These are phyloP conservation scores for Clavispora phyllophila DNA, from an alignment of 805 yeast genomes.

Conservation along the genomic window DNA sequence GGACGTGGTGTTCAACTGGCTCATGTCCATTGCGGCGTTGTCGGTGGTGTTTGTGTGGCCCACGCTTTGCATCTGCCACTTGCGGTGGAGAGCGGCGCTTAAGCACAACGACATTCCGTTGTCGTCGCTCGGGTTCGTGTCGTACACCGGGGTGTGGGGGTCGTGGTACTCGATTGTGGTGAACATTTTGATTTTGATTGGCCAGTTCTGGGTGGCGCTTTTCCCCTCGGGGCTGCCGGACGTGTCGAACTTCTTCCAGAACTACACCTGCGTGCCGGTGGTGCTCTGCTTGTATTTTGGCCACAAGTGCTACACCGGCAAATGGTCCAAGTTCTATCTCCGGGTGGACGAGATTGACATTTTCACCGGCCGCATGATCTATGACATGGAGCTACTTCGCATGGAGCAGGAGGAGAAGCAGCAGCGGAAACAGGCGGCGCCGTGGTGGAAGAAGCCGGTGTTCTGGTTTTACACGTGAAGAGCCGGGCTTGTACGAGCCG, in stretches of 20 bases:
- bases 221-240: constrained; percentile 26
- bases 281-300: constrained; percentile 18
- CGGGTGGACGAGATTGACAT: constrained; percentile 20
- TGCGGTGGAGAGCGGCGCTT: constrained; percentile 27
- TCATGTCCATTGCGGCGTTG: constrained; percentile 25
- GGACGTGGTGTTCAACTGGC: constrained; percentile 28
- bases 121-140: constrained; percentile 20
- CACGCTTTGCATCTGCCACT: constrained; percentile 22
- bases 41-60: constrained; percentile 24
- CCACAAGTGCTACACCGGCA: constrained; percentile 20
- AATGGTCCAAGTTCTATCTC: constrained; percentile 19
- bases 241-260: constrained; percentile 25
- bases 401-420: constrained; percentile 20
- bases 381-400: constrained; percentile 21
- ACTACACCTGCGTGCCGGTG: constrained; percentile 23
- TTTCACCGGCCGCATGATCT: constrained; percentile 16
- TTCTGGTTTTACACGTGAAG: constrained; percentile 13
- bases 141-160: constrained; percentile 39
- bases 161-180: constrained; percentile 29
- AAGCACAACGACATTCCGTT: constrained; percentile 18
- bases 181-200: constrained; percentile 32
- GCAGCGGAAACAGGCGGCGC: constrained; percentile 12
- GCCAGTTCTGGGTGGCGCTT: constrained; percentile 43
- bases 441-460: constrained; percentile 13
- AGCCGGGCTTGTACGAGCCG: too few species aligned